These are phyloP conservation scores for Annona squamosa DNA, from an alignment of 164 flowering plant species.

Conservation along the genomic window DNA sequence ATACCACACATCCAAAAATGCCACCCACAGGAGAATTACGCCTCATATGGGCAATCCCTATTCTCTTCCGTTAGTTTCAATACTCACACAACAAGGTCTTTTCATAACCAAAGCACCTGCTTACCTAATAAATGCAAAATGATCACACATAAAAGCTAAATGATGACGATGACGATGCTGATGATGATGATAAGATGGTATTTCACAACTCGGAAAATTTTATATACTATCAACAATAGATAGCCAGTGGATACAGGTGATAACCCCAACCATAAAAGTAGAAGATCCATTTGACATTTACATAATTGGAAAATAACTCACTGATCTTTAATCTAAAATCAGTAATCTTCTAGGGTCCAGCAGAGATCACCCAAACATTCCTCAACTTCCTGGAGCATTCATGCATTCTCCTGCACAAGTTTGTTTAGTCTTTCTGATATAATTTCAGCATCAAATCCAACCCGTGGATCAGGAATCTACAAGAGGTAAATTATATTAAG, in stretches of 20 bases:
- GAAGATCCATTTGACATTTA: not conserved
- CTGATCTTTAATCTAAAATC: not conserved
- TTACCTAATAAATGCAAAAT: not conserved
- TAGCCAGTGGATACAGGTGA: not conserved
- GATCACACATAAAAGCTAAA: not conserved
- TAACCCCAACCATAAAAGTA: not conserved
- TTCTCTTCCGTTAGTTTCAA: too few relatives aligned
- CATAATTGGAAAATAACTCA: not conserved
- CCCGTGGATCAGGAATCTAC: conserved; percentile 26
- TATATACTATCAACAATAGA: not conserved
- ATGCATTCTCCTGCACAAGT: conserved; percentile 16
- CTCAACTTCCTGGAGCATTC: not conserved
- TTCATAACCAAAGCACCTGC: too few relatives aligned
- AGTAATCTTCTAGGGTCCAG: not conserved
- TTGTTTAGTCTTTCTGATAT: conserved; percentile 31
- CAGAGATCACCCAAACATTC: not conserved
- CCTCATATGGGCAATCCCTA: too few relatives aligned
- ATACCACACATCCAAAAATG: too few relatives aligned
- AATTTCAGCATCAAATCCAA: conserved; percentile 22
- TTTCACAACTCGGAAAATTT: not conserved
- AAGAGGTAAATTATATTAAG: conserved; percentile 1
- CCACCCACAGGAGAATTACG: too few relatives aligned
- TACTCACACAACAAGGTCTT: too few relatives aligned
- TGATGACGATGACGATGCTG: not conserved
- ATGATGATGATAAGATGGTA: not conserved